phyloP scores from a whole-genome alignment of 169 alveolate genomes.

The Cyclospora cayetanensis region DNA sequence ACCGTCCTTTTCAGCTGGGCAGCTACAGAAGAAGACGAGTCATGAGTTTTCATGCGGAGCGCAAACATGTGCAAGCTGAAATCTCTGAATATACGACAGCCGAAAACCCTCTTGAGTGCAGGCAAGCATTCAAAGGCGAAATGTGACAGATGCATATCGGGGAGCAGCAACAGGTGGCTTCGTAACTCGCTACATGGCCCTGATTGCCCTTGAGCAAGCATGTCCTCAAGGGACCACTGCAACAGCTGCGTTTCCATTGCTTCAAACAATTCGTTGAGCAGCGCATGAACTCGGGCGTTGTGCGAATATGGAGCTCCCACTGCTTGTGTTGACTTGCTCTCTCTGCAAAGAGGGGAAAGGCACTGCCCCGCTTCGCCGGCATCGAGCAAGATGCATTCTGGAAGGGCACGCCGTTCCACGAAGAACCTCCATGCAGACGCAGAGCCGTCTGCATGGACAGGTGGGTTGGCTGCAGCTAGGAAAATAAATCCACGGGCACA shows the following conservation, averaged over 20 bases:
- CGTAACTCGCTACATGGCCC: background rate
- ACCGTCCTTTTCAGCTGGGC: slow-evolving; percentile 14
- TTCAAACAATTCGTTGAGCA: slow-evolving; percentile 11
- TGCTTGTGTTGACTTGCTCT: too few relatives aligned
- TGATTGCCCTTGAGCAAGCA: slow-evolving; percentile 32
- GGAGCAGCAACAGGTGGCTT: slow-evolving; percentile 43
- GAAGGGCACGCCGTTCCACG: slow-evolving; percentile 67
- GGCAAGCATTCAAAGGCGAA: slow-evolving; percentile 55
- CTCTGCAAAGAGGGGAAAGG: too few relatives aligned
- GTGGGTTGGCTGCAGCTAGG: slow-evolving; percentile 19
- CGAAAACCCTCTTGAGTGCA: slow-evolving; percentile 14
- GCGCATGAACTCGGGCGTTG: slow-evolving; percentile 3
- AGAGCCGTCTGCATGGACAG: slow-evolving; percentile 25
- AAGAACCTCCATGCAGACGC: slow-evolving; percentile 22
- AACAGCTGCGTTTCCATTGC: slow-evolving; percentile 40
- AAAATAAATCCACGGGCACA: slow-evolving; percentile 42
- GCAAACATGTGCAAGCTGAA: slow-evolving; percentile 66
- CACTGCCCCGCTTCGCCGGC: background rate
- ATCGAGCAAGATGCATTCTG: slow-evolving; percentile 30
- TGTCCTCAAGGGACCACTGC: slow-evolving; percentile 19
- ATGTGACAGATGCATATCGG: slow-evolving; percentile 51
- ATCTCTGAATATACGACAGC: slow-evolving; percentile 41
- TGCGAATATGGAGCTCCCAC: background rate
- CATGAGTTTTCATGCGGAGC: slow-evolving; percentile 50
- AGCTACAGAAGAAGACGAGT: background rate